Evolutionary conservation across 202 grass and related monocot species (phyloP), one percentile per base, ranked within the genome.

Genomic region (Musa balbisiana): DNA sequence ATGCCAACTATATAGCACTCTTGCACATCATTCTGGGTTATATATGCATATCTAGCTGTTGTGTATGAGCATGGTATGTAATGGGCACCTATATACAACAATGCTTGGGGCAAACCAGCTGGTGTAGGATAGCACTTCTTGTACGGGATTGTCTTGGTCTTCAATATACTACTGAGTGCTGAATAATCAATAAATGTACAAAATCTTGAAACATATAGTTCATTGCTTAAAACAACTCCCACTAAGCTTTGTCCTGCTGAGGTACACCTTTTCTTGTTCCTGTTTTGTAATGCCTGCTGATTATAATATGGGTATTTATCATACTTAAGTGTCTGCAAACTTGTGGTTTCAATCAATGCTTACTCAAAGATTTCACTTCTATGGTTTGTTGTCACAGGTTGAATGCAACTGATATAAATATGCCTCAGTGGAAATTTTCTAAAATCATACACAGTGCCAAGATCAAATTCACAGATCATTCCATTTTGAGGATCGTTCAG

Each of bases 401-500:
- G 81, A 93, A 98, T 88, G 94, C 91, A 81, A 71, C 91, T 84
- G 88, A 93, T 87, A 77, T 93, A 66, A 91, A 93, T 82, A 91
- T 90, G 67, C 94, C 88, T 27, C 90, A 91, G 84, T 98, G 94
- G 88, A 80, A 91, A 76, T 98, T 98, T 81, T 93, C 94, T 56
- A 86, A 92, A 81, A 83, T 98, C 50, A 86, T 98, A 79, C 94
- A 98, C 76, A 83, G 80, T 86, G 88, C 88, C 62, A 53, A 89
- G 77, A 93, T 98, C 73, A 90, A 89, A 77, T 98, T 98, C 81
- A 89, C 91, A 15, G 94, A 98, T 81, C 88, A 98, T 68, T 91
- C 90, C 15, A 85, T 98, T 54, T 80, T 98, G 78, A 84, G 91
- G 67, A 64, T 92, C 50, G 88, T 98, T 79, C 94, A 98, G 72